Evolutionary conservation across 163 green algal species (phyloP), one percentile per base, ranked within the genome.

Genomic region (Scenedesmus sp.): DNA sequence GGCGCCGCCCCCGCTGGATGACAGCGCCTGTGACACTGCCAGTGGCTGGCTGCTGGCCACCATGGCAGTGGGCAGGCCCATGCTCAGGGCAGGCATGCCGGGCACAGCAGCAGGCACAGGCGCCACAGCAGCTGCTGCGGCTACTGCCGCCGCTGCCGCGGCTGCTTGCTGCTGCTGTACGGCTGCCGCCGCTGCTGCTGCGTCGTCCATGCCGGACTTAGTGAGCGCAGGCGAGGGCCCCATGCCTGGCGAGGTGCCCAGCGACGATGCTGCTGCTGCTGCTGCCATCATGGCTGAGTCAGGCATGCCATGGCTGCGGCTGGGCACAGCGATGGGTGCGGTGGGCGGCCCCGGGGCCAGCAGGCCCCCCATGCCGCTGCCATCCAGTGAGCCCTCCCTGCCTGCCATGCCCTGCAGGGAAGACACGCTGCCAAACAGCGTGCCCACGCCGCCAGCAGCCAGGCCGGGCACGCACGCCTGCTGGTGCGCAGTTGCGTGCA

Each of bases 381-480:
- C 76, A 52, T 91, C 87, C 8, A 91, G 6, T n/a, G 87, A 91
- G 26, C 76, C 87, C n/a, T 91, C 87, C 26, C 87, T 74, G 87
- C 74, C 87, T n/a, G 59, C 52, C 87, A 91, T 46, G 10, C 23
- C 76, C 59, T 77, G 87, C 57, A 91, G 13, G 15, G 76, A 62
- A 6, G 57, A 12, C 10, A 84, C 87, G 34, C 57, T 91, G 87
- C 76, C 76, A 55, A 74, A 74, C 23, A 79, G 70, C 2, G 70
- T 23, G 20, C 70, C 70, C 57, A 10, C 6, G 83, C 54, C 52
- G 15, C 81, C 81, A 59, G 62, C 46, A 26, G 7, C 18, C 70
- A 77, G 34, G 16, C 54, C 56, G 15, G 54, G 54, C 54, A 56
- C 55, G 12, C 34, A 67, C 12, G 52, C 34, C 82, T 62, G 26